Conservation (phyloP, 192 early-diverging fungal species). For the Thoreauomyces humboldtii region DNA sequence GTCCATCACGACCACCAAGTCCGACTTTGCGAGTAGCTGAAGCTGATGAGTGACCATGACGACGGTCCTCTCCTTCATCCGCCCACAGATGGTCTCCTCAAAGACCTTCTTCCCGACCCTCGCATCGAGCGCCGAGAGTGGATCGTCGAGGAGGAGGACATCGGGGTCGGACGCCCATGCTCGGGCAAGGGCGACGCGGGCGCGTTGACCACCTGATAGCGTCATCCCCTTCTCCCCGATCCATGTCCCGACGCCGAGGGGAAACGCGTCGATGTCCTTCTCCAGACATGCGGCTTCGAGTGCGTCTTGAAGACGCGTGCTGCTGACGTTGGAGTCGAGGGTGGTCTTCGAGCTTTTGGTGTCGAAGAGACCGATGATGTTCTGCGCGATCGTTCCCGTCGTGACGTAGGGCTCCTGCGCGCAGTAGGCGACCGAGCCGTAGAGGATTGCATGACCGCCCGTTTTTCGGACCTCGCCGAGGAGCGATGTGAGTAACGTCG, state of each 20-base stretch:
- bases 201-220: constrained; percentile 45
- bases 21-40: constrained; percentile 65
- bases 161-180: constrained; percentile 66
- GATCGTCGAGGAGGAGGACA: constrained; percentile 70
- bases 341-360: no score
- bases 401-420: constrained; percentile 44
- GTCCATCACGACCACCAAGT: constrained; percentile 69
- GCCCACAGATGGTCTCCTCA: constrained; percentile 33
- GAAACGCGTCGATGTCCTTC: constrained; percentile 30
- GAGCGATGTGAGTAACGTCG: constrained; percentile 67
- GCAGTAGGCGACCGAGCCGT: constrained; percentile 40
- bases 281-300: constrained; percentile 38
- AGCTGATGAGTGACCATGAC: constrained; percentile 81
- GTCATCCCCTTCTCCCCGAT: constrained; percentile 44
- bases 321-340: constrained; percentile 64
- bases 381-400: constrained; percentile 35
- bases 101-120: constrained; percentile 50
- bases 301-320: constrained; percentile 16
- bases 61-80: constrained; percentile 61
- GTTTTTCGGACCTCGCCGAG: constrained; percentile 69
- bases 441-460: constrained; percentile 35
- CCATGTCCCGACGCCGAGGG: constrained; percentile 30
- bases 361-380: constrained; percentile 33
- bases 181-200: constrained; percentile 64
- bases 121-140: constrained; percentile 48